These are phyloP conservation scores for Artomyces pyxidatus DNA, from an alignment of 768 basidiomycete genomes.

Conservation along the genomic window DNA sequence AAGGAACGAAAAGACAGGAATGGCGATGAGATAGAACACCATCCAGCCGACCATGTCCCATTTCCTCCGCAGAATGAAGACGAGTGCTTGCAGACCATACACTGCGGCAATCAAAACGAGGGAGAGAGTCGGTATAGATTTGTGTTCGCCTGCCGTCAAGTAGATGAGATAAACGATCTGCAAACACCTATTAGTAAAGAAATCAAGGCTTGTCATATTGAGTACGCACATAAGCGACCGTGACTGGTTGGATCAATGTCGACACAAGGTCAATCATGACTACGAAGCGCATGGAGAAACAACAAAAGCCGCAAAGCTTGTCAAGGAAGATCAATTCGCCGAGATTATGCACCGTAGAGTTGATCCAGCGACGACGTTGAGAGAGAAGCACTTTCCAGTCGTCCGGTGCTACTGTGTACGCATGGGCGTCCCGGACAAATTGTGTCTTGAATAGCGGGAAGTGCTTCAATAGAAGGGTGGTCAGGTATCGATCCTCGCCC, in stretches of 20 bases:
- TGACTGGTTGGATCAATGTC: slow-evolving; percentile 78
- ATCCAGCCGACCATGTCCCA: slow-evolving; percentile 99
- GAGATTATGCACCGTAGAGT: slow-evolving; percentile 96
- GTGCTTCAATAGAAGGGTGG: slow-evolving; percentile 91
- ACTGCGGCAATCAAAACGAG: slow-evolving; percentile 90
- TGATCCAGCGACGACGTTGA: slow-evolving; percentile 99
- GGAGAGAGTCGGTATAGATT: slow-evolving; percentile 70
- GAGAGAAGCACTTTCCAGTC: slow-evolving; percentile 92
- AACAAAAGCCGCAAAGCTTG: slow-evolving; percentile 92
- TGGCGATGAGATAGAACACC: slow-evolving; percentile 91
- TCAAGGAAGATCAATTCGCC: slow-evolving; percentile 90
- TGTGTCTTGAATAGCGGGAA: slow-evolving; percentile 94
- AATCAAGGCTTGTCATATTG: too few relatives aligned
- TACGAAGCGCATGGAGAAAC: slow-evolving; percentile 98
- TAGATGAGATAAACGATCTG: slow-evolving; percentile 88
- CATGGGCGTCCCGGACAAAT: slow-evolving; percentile 91
- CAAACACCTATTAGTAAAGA: too few relatives aligned
- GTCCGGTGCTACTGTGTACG: slow-evolving; percentile 91
- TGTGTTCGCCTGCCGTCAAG: slow-evolving; percentile 56
- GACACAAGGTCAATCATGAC: slow-evolving; percentile 95
- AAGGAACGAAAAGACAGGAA: slow-evolving; percentile 89
- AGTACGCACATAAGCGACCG: slow-evolving; percentile 78
- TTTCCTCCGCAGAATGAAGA: slow-evolving; percentile 87
- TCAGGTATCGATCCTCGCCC: slow-evolving; percentile 98
- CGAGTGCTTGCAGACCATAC: slow-evolving; percentile 89